phyloP scores from a whole-genome alignment of 176 grass and related monocot genomes.

The Oropetium thomaeum region DNA sequence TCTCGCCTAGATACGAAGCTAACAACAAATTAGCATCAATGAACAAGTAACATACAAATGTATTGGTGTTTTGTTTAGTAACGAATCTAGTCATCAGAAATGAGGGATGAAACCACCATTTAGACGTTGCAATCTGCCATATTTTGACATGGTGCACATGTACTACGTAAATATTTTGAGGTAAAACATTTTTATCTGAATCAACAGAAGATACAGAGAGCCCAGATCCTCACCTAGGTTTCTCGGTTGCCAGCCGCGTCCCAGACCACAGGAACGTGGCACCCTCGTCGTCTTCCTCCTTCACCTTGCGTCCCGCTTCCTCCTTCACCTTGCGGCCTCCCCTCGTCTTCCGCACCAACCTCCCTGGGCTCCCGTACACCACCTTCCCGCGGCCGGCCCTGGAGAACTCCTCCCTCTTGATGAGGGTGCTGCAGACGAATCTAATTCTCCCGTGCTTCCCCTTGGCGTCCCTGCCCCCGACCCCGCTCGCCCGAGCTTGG shows the following conservation, averaged over 20 bases:
- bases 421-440: too few relatives aligned
- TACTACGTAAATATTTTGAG: not conserved
- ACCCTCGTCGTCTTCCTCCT: slow-evolving; percentile 24
- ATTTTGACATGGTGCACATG: not conserved
- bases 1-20: too few relatives aligned
- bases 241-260: slow-evolving; percentile 45
- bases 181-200: not conserved
- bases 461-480: slow-evolving; percentile 54
- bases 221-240: slow-evolving; percentile 45
- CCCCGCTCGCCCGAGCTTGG: too few relatives aligned
- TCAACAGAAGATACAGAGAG: not conserved
- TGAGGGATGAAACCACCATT: not conserved
- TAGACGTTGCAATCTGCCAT: not conserved
- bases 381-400: slow-evolving; percentile 46
- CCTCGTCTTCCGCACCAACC: slow-evolving; percentile 28
- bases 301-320: too few relatives aligned
- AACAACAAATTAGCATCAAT: not conserved
- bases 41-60: not conserved
- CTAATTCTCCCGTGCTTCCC: slow-evolving; percentile 80
- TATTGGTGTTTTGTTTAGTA: not conserved
- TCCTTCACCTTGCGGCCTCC: slow-evolving; percentile 21
- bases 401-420: slow-evolving; percentile 46
- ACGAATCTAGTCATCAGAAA: not conserved
- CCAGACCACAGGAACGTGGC: slow-evolving; percentile 66
- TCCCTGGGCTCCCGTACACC: slow-evolving; percentile 53